A percentile compares a stretch with the other conserved stretches of the same genome.
phyloP scores from a whole-genome alignment of 345 rosid genomes.

The Corchorus capsularis region DNA sequence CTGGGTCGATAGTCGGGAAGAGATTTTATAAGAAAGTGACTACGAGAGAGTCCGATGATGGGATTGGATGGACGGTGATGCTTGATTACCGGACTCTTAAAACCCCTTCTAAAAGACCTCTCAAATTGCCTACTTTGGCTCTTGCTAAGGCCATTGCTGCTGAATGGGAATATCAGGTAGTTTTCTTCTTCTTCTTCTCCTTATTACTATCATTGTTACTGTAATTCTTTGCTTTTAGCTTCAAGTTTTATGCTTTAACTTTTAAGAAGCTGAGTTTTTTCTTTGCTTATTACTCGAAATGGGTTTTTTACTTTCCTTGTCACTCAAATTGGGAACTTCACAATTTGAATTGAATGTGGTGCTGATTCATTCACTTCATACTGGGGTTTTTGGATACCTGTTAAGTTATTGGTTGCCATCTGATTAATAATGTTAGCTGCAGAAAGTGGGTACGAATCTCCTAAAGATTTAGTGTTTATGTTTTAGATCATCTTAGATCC shows the following conservation, averaged over 20 bases:
- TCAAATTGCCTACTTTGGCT: slow-evolving; percentile 72
- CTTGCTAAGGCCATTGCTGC: slow-evolving; percentile 91
- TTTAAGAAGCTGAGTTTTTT: neutral
- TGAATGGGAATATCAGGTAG: slow-evolving; percentile 97
- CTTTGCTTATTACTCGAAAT: neutral
- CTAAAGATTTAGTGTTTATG: neutral
- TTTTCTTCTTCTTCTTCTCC: neutral
- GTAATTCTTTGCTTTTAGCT: neutral
- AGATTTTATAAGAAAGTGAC: slow-evolving; percentile 79
- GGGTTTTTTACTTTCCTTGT: neutral
- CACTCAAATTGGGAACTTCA: neutral
- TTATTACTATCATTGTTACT: neutral
- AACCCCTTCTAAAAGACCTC: slow-evolving; percentile 80
- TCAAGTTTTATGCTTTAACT: neutral
- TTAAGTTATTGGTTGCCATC: neutral
- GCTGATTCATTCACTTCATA: neutral
- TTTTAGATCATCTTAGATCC: neutral
- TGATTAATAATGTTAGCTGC: slow-evolving; percentile 1
- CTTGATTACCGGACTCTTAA: slow-evolving; percentile 94
- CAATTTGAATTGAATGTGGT: neutral
- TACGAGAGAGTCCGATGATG: slow-evolving; percentile 85
- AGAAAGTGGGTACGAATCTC: neutral
- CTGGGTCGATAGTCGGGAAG: slow-evolving; percentile 93
- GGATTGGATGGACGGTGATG: slow-evolving; percentile 91
- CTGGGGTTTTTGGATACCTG: neutral